A percentile compares a stretch with the other conserved stretches of the same genome.
These are phyloP conservation scores for Apiotrichum sp. DNA, from an alignment of 1,284 basidiomycete species.

Conservation along the genomic window DNA sequence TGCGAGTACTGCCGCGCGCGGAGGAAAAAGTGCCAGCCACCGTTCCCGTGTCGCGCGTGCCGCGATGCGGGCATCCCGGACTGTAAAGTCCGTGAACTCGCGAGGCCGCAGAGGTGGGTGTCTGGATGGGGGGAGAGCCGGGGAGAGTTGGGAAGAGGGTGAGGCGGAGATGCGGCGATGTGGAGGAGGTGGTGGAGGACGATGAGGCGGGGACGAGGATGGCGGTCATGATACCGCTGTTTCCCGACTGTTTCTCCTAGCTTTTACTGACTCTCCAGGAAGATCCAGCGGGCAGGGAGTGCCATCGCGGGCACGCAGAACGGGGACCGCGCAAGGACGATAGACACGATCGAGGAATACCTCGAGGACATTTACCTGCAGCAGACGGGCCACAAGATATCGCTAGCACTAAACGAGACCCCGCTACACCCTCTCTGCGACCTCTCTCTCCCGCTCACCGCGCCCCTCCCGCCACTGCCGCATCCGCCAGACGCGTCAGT, in stretches of 20 bases:
- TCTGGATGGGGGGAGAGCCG: too few relatives aligned
- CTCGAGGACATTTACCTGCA: conserved; percentile 9
- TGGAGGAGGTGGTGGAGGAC: too few relatives aligned
- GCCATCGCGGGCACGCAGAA: conserved; percentile 9
- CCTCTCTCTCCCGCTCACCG: background rate
- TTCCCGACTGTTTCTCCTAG: too few relatives aligned
- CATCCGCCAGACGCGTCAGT: background rate
- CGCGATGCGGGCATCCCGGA: conserved; percentile 12
- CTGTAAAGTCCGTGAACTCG: conserved; percentile 10
- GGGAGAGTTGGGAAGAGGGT: too few relatives aligned
- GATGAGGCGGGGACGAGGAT: too few relatives aligned
- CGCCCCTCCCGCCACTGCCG: conserved; percentile 10
- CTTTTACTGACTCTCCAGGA: background rate
- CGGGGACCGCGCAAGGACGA: conserved; percentile 5
- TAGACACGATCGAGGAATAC: conserved; percentile 3
- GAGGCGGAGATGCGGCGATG: too few relatives aligned
- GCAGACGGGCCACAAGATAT: conserved; percentile 6
- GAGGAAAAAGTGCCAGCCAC: conserved; percentile 14
- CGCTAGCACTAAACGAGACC: conserved; percentile 10
- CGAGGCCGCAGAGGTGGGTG: conserved; percentile 8
- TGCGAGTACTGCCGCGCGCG: conserved; percentile 16
- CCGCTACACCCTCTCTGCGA: conserved; percentile 10
- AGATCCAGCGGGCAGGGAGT: background rate
- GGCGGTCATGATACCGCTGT: too few relatives aligned
- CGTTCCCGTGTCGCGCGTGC: conserved; percentile 12